These are phyloP conservation scores for Petunia hybrid DNA, from an alignment of 305 asterid genomes.

Conservation along the genomic window DNA sequence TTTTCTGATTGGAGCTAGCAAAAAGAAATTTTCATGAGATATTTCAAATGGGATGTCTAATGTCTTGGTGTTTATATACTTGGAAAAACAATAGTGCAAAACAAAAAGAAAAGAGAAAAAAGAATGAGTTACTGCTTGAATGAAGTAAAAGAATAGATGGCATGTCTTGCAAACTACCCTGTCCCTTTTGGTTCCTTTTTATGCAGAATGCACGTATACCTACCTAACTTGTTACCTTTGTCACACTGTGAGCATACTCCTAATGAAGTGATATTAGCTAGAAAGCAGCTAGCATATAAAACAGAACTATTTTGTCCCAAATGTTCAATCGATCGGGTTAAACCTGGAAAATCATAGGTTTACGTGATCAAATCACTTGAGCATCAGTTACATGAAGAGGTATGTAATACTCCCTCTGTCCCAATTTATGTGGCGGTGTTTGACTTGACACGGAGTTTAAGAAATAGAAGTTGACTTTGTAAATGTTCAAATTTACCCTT, in stretches of 20 bases:
- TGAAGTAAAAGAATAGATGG: constrained; percentile 33
- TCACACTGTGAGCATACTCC: not conserved
- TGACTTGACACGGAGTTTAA: too few relatives aligned
- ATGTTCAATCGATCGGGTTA: too few relatives aligned
- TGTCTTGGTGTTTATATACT: not conserved
- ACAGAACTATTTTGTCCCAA: too few relatives aligned
- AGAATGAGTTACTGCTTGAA: not conserved
- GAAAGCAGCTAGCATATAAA: not conserved
- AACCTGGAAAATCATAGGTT: too few relatives aligned
- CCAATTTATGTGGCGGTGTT: too few relatives aligned
- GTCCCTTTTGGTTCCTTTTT: constrained; percentile 9
- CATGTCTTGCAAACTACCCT: constrained; percentile 84
- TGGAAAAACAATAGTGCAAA: constrained; percentile 44
- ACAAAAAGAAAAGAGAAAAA: constrained; percentile 31
- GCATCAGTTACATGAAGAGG: too few relatives aligned
- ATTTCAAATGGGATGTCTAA: constrained; percentile 34
- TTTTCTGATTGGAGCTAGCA: constrained; percentile 32
- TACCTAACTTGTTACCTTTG: constrained; percentile 18
- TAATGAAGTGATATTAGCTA: constrained; percentile 1
- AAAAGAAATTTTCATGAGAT: constrained; percentile 7
- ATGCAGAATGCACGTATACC: constrained; percentile 10
- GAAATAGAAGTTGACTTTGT: too few relatives aligned
- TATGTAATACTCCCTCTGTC: too few relatives aligned
- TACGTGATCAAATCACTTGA: too few relatives aligned
- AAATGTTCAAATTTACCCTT: too few relatives aligned